These are phyloP conservation scores for Raddia distichophylla DNA, from an alignment of 176 grass and related monocot genomes.

Conservation along the genomic window DNA sequence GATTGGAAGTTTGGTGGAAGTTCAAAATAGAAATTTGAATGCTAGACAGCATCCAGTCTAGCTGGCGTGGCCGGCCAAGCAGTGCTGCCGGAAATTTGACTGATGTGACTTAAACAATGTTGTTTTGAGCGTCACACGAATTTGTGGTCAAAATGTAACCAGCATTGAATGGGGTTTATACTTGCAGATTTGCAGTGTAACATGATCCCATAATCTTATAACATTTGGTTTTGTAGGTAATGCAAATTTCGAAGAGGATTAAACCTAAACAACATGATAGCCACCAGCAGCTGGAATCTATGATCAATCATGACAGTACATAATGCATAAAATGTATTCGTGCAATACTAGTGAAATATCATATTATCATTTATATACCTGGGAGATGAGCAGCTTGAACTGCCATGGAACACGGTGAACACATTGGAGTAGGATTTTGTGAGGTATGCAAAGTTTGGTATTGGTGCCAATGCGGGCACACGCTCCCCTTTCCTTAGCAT, in stretches of 20 bases:
- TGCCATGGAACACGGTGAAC: constrained; percentile 56
- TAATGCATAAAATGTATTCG: constrained; percentile 1
- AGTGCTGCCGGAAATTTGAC: too few species aligned
- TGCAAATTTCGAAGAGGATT: not conserved
- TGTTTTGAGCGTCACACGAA: too few species aligned
- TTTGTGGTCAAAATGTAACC: too few species aligned
- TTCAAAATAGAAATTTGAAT: too few species aligned
- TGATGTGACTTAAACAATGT: too few species aligned
- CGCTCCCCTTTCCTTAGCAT: constrained; percentile 70
- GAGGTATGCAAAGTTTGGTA: constrained; percentile 74
- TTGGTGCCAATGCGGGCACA: constrained; percentile 62
- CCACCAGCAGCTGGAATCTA: not conserved
- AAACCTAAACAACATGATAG: constrained; percentile 19
- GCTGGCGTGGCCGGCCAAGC: too few species aligned
- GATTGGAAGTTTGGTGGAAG: too few species aligned
- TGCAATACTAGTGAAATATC: not conserved
- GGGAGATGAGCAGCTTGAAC: constrained; percentile 47
- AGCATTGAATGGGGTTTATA: too few species aligned
- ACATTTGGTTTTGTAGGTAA: constrained; percentile 1
- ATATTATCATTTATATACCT: constrained; percentile 45
- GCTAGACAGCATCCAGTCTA: too few species aligned
- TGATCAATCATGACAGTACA: not conserved
- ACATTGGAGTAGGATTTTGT: constrained; percentile 90
- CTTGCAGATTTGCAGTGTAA: too few species aligned
- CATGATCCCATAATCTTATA: not conserved